These are phyloP conservation scores for Wickerhamomyces silvicola DNA, from an alignment of 805 yeast species.

Conservation along the genomic window DNA sequence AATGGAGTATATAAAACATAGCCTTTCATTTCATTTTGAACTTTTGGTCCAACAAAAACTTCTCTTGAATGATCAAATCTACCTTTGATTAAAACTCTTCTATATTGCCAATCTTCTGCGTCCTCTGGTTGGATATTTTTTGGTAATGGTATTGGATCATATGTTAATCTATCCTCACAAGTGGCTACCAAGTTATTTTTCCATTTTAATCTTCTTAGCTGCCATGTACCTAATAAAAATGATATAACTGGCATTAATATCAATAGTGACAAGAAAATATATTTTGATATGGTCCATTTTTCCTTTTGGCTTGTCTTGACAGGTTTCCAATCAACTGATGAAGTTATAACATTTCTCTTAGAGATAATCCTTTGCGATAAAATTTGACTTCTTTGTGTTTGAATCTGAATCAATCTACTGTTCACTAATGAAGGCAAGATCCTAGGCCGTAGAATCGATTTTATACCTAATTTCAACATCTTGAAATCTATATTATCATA, in stretches of 20 bases:
- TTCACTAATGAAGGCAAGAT: too few species aligned
- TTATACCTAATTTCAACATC: neutral
- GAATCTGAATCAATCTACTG: neutral
- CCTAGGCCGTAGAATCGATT: neutral
- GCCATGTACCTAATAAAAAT: constrained; percentile 91
- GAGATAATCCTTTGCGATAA: too few species aligned
- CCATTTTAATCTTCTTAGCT: constrained; percentile 79
- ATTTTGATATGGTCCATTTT: constrained; percentile 22
- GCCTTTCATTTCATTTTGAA: constrained; percentile 66
- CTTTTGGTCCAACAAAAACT: constrained; percentile 86
- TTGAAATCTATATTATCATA: too few species aligned
- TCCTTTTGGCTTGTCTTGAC: constrained; percentile 41
- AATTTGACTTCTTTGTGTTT: neutral
- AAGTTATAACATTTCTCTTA: constrained; percentile 43
- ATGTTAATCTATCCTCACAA: constrained; percentile 75
- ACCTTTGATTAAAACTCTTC: constrained; percentile 74
- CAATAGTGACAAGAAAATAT: constrained; percentile 31
- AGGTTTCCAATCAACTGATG: constrained; percentile 83
- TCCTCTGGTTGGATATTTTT: constrained; percentile 55
- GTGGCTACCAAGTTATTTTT: constrained; percentile 75
- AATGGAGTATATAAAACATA: constrained; percentile 80
- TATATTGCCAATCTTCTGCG: constrained; percentile 70
- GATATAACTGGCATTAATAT: constrained; percentile 81
- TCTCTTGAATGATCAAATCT: constrained; percentile 79
- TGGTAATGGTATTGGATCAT: constrained; percentile 70